Evolutionary conservation across 2,329 filamentous ascomycete species (phyloP).

Genomic region (Mycosphaerella sp.): DNA sequence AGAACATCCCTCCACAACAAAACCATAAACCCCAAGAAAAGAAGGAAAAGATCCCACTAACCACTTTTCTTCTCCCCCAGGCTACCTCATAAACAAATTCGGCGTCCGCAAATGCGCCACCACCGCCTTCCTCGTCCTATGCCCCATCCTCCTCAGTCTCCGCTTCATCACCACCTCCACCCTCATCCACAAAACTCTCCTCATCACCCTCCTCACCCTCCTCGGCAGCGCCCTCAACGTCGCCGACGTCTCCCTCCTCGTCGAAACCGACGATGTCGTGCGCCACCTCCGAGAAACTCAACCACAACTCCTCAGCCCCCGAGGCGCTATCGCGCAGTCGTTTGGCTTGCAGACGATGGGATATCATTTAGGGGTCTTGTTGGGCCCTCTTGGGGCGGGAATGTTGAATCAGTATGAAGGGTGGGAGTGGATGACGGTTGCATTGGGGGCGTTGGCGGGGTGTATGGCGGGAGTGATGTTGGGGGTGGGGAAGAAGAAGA

Average conservation of each 20-base stretch:
- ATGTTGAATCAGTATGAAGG: neutral
- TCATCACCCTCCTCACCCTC: neutral
- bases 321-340: neutral
- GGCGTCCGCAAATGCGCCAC: neutral
- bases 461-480: neutral
- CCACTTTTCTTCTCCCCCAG: too few species aligned
- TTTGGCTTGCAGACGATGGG: neutral
- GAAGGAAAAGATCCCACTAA: too few species aligned
- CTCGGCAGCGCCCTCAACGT: neutral
- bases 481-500: neutral
- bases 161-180: neutral
- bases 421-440: neutral
- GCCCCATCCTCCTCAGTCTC: neutral
- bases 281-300: neutral
- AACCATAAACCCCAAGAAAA: too few species aligned
- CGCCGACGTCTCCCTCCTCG: neutral
- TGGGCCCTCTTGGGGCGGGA: neutral
- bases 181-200: neutral
- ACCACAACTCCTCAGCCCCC: neutral
- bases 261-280: neutral
- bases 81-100: neutral
- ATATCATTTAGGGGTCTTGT: neutral
- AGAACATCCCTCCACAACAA: too few species aligned
- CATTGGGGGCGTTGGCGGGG: neutral
- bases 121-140: neutral